Evolutionary conservation across 805 yeast genomes (phyloP).

Genomic region (Danielia oregonensis): DNA sequence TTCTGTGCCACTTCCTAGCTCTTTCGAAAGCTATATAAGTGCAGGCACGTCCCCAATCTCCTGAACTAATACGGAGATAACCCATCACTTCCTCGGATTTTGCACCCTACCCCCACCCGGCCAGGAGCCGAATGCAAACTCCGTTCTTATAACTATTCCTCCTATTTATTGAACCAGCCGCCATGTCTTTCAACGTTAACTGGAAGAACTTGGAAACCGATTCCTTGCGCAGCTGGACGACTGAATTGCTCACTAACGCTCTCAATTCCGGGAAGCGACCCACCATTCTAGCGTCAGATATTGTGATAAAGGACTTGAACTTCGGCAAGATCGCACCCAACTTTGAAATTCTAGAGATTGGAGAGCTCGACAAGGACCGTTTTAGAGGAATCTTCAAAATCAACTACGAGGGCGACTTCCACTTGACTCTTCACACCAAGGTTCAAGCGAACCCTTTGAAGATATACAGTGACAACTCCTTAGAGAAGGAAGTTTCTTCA

Average conservation of each 20-base stretch:
- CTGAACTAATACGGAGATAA: no score
- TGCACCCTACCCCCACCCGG: no score
- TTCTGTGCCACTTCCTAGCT: no score
- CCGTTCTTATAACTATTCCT: no score
- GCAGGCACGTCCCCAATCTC: no score
- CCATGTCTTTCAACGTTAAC: slow-evolving; percentile 77
- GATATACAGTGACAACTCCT: slow-evolving; percentile 50
- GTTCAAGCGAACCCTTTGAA: slow-evolving; percentile 83
- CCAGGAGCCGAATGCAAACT: no score
- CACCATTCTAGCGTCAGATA: slow-evolving; percentile 64
- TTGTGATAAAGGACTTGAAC: slow-evolving; percentile 62
- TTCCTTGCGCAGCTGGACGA: slow-evolving; percentile 57
- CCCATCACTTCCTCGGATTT: no score
- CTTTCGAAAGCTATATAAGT: no score
- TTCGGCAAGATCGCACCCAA: slow-evolving; percentile 74
- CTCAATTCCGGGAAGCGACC: slow-evolving; percentile 72
- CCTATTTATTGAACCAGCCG: no score
- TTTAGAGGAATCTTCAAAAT: slow-evolving; percentile 81
- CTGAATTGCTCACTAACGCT: slow-evolving; percentile 64
- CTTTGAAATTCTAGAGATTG: slow-evolving; percentile 77
- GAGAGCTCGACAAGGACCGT: slow-evolving; percentile 71
- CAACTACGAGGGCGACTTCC: slow-evolving; percentile 72
- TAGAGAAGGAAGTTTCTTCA: slow-evolving; percentile 29
- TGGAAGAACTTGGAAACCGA: slow-evolving; percentile 74
- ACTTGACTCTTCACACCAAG: slow-evolving; percentile 68